Conservation (phyloP, 495 filamentous ascomycete species). For the Xylaria longipes region DNA sequence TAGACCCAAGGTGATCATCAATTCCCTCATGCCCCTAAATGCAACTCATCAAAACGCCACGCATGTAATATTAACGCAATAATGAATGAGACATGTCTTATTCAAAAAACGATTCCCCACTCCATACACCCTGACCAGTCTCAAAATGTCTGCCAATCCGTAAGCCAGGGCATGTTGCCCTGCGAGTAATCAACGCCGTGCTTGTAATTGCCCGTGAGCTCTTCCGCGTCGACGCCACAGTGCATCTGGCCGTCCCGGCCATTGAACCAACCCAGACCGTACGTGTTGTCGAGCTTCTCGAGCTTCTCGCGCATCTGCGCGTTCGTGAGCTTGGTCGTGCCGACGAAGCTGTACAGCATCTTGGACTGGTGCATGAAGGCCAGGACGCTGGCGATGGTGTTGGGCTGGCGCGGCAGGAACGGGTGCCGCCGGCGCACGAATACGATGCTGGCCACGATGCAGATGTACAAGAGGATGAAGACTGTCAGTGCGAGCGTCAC, state of each 20-base stretch:
- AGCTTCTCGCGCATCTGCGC: slow-evolving; percentile 62
- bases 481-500: slow-evolving; percentile 63
- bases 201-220: slow-evolving; percentile 64
- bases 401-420: slow-evolving; percentile 75
- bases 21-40: slow-evolving; percentile 1
- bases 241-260: slow-evolving; percentile 70
- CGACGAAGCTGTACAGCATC: slow-evolving; percentile 75
- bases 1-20: background rate
- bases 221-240: slow-evolving; percentile 75
- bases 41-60: slow-evolving; percentile 13
- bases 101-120: background rate
- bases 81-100: background rate
- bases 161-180: slow-evolving; percentile 52
- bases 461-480: slow-evolving; percentile 64
- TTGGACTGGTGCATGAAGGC: slow-evolving; percentile 76
- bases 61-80: background rate
- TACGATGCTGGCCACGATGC: slow-evolving; percentile 58
- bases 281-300: slow-evolving; percentile 62
- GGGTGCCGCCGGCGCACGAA: slow-evolving; percentile 62
- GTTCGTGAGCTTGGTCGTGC: slow-evolving; percentile 65
- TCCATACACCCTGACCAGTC: no score
- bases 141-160: slow-evolving; percentile 26
- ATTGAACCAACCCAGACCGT: slow-evolving; percentile 75
- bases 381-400: slow-evolving; percentile 72
- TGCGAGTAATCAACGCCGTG: slow-evolving; percentile 57